Conservation (phyloP, 2,329 filamentous ascomycete species). For the Massarina eburnea region DNA sequence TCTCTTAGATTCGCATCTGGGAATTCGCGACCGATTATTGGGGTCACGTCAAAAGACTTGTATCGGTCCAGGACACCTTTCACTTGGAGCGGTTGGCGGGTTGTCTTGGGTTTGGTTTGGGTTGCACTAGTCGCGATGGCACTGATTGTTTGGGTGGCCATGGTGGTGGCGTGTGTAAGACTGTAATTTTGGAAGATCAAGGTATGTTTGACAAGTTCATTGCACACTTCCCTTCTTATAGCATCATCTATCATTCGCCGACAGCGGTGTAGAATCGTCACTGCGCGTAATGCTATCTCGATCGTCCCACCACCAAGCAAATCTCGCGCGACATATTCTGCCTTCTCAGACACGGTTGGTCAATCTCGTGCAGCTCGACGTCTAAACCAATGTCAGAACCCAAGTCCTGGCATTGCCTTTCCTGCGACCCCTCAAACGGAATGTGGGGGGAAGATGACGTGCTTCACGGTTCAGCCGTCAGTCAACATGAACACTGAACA, state of each 20-base stretch:
- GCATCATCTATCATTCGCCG: no score
- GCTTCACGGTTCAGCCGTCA: conserved; percentile 3
- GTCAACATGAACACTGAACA: neutral
- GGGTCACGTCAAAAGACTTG: conserved; percentile 62
- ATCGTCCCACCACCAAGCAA: conserved; percentile 15
- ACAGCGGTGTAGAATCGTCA: neutral
- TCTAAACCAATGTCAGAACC: no score
- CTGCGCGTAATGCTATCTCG: neutral
- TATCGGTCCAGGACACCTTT: conserved; percentile 56
- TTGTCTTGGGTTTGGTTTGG: conserved; percentile 7
- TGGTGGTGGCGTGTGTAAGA: conserved; percentile 1
- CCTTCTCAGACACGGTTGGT: neutral
- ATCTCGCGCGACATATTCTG: conserved; percentile 1
- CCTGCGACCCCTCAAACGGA: no score
- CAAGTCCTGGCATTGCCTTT: no score
- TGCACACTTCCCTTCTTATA: no score
- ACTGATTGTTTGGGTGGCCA: conserved; percentile 21
- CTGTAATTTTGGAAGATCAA: neutral
- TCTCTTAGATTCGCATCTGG: conserved; percentile 60
- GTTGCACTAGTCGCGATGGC: conserved; percentile 8
- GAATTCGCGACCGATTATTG: conserved; percentile 64
- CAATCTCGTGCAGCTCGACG: no score
- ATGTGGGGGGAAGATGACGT: conserved; percentile 26
- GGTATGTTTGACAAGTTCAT: no score
- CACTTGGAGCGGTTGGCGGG: conserved; percentile 39